phyloP scores from a whole-genome alignment of 2,329 filamentous ascomycete genomes.

The Harringtonia aguacate region DNA sequence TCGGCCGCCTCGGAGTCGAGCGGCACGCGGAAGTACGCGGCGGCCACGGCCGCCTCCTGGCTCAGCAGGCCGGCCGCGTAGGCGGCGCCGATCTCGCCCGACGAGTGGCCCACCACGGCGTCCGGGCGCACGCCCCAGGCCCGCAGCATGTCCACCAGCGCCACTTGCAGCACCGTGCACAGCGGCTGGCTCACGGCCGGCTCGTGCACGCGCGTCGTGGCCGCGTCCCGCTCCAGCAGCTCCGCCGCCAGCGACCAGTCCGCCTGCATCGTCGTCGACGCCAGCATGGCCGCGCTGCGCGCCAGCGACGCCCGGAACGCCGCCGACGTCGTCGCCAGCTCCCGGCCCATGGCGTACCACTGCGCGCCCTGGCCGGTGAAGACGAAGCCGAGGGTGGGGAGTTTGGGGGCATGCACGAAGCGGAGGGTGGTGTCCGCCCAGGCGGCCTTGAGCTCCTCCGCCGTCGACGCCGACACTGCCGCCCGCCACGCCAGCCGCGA shows the following conservation, averaged over 20 bases:
- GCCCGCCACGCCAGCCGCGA: conserved; percentile 9
- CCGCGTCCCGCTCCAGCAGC: conserved; percentile 24
- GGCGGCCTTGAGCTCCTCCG: neutral
- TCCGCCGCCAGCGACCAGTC: conserved; percentile 23
- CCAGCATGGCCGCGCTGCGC: conserved; percentile 17
- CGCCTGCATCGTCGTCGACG: conserved; percentile 18
- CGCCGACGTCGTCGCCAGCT: conserved; percentile 14
- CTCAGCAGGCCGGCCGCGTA: conserved; percentile 35
- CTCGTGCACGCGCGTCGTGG: conserved; percentile 22
- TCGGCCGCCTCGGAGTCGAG: conserved; percentile 13
- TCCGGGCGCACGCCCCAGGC: conserved; percentile 21
- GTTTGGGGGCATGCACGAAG: neutral
- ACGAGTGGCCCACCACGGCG: conserved; percentile 35
- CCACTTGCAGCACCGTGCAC: conserved; percentile 35
- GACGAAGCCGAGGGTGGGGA: conserved; percentile 9
- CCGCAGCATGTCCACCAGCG: conserved; percentile 29
- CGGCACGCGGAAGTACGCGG: conserved; percentile 34
- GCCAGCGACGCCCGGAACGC: conserved; percentile 11
- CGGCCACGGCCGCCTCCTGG: conserved; percentile 27
- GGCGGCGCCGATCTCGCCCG: conserved; percentile 38
- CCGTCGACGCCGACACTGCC: conserved; percentile 2
- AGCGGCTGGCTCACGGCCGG: conserved; percentile 32
- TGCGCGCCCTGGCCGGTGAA: conserved; percentile 21
- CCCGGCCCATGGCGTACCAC: conserved; percentile 19
- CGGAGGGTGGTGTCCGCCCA: conserved; percentile 1